A percentile compares a stretch with the other conserved stretches of the same genome.
phyloP scores from a whole-genome alignment of 371 early-diverging fungal genomes.

The Zychaea mexicana region DNA sequence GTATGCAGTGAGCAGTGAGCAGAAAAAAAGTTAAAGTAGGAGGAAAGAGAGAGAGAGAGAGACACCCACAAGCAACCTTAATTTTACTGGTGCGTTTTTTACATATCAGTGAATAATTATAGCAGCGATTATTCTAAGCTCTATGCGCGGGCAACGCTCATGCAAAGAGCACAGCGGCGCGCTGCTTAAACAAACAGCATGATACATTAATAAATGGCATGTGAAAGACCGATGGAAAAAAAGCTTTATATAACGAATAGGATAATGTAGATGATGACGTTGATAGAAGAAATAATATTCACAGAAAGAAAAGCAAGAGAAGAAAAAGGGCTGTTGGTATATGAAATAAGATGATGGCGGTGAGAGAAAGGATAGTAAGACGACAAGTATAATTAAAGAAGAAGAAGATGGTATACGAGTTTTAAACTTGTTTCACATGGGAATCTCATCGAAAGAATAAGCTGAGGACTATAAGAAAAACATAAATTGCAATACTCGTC shows the following conservation, averaged over 20 bases:
- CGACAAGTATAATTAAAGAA: neutral
- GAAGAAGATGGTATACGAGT: neutral
- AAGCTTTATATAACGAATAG: neutral
- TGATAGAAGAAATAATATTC: neutral
- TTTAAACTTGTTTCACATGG: neutral
- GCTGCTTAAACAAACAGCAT: neutral
- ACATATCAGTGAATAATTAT: too few relatives aligned
- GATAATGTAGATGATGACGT: neutral
- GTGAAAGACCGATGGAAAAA: neutral
- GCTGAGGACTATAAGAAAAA: conserved; percentile 12
- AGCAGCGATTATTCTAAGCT: too few relatives aligned
- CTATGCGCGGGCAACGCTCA: too few relatives aligned
- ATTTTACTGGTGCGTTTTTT: too few relatives aligned
- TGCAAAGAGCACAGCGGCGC: too few relatives aligned
- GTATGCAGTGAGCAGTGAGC: too few relatives aligned
- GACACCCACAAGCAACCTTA: too few relatives aligned
- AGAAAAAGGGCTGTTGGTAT: neutral
- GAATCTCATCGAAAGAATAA: conserved; percentile 15
- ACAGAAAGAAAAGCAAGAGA: neutral
- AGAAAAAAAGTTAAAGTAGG: too few relatives aligned
- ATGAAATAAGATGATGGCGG: neutral
- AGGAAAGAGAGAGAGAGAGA: too few relatives aligned
- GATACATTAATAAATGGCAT: neutral
- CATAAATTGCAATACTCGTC: neutral
- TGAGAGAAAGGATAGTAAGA: neutral